Conservation (phyloP, 2,329 filamentous ascomycete genomes). For the Alternaria viburni region DNA sequence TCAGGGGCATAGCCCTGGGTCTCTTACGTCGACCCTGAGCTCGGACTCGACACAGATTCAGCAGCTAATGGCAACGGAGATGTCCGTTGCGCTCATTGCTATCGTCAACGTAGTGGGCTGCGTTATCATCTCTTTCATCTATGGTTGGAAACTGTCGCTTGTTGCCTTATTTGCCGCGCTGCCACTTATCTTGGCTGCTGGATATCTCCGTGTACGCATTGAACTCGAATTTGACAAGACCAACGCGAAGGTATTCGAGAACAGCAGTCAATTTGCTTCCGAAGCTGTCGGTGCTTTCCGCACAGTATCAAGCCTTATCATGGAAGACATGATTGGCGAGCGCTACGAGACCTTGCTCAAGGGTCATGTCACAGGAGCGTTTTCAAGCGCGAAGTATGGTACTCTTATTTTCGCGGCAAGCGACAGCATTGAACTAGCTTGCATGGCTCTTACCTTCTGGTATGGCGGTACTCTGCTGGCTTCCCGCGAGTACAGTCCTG, state of each 20-base stretch:
- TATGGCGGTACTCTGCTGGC: conserved; percentile 51
- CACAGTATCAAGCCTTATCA: conserved; percentile 72
- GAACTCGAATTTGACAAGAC: conserved; percentile 73
- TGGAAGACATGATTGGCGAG: conserved; percentile 69
- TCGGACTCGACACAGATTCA: conserved; percentile 66
- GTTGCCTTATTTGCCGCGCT: conserved; percentile 68
- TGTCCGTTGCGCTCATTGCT: conserved; percentile 65
- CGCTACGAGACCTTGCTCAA: conserved; percentile 67
- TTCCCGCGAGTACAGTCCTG: conserved; percentile 55
- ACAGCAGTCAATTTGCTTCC: conserved; percentile 75
- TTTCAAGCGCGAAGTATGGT: conserved; percentile 65
- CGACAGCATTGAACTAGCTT: conserved; percentile 69
- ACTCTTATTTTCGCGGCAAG: conserved; percentile 72
- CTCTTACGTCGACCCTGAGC: conserved; percentile 63
- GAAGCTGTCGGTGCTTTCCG: conserved; percentile 77
- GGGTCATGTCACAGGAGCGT: conserved; percentile 65
- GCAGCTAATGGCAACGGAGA: conserved; percentile 68
- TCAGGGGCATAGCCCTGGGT: conserved; percentile 65
- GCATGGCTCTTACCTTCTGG: conserved; percentile 68
- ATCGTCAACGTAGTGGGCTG: conserved; percentile 70
- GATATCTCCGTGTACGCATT: conserved; percentile 59
- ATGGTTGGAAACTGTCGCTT: conserved; percentile 78
- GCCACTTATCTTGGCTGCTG: conserved; percentile 58
- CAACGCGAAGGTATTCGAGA: conserved; percentile 71
- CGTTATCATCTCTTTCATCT: conserved; percentile 70